Evolutionary conservation across 768 basidiomycete genomes (phyloP).

Genomic region (Suillus americanus): DNA sequence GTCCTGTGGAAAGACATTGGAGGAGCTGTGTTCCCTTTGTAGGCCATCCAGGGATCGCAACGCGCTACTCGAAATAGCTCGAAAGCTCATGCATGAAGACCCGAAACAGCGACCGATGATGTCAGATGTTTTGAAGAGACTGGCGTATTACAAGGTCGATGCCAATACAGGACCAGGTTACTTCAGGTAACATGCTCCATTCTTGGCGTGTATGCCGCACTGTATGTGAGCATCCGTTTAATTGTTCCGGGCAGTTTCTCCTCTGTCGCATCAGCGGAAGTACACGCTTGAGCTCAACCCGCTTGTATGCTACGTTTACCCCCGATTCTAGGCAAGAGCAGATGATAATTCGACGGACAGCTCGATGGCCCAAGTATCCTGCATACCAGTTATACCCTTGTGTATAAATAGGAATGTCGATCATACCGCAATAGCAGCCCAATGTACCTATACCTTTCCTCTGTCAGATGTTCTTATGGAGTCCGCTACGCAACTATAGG

Average conservation of each 20-base stretch:
- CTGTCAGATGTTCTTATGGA: not conserved
- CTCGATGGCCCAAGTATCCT: not conserved
- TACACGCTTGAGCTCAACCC: not conserved
- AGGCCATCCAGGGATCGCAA: not conserved
- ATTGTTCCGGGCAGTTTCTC: not conserved
- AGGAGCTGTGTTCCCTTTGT: not conserved
- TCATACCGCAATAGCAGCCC: not conserved
- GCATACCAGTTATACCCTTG: not conserved
- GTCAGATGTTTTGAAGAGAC: not conserved
- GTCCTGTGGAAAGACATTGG: conserved; percentile 1
- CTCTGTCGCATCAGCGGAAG: not conserved
- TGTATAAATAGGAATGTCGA: not conserved
- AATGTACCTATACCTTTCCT: not conserved
- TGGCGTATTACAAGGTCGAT: not conserved
- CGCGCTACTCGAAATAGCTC: not conserved
- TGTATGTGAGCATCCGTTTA: not conserved
- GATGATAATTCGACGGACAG: not conserved
- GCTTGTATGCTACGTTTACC: not conserved
- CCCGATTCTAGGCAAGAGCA: not conserved
- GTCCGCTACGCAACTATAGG: too few species aligned
- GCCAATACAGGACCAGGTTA: not conserved
- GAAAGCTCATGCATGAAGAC: not conserved
- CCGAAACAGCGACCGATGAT: not conserved
- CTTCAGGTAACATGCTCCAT: not conserved
- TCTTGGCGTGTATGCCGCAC: not conserved